phyloP scores from a whole-genome alignment of 2,329 filamentous ascomycete species.

The Rutstroemia sp. region DNA sequence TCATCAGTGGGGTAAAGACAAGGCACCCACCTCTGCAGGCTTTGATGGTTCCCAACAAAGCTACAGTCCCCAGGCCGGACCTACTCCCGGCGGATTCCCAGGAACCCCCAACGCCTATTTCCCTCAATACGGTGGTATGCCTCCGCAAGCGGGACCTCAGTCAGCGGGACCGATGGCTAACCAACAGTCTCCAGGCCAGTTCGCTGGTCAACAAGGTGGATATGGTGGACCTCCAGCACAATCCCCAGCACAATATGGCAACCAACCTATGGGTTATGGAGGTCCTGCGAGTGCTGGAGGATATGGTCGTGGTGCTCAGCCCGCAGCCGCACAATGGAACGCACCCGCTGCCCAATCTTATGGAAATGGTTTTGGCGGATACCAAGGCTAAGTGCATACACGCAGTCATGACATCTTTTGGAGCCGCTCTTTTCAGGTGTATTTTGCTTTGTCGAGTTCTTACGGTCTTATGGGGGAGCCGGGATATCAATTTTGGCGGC shows the following conservation, averaged over 20 bases:
- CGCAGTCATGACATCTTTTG: constrained; percentile 8
- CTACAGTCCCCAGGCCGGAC: constrained; percentile 67
- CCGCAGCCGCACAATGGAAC: constrained; percentile 32
- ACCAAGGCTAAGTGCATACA: constrained; percentile 44
- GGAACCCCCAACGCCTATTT: constrained; percentile 78
- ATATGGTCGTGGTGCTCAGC: constrained; percentile 67
- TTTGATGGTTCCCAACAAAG: constrained; percentile 72
- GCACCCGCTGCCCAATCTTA: constrained; percentile 54
- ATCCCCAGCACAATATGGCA: constrained; percentile 55
- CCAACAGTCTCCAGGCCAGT: constrained; percentile 36
- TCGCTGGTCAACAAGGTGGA: constrained; percentile 59
- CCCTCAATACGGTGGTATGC: constrained; percentile 79
- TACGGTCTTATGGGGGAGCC: constrained; percentile 12
- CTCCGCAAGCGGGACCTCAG: constrained; percentile 30
- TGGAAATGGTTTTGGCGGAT: constrained; percentile 54
- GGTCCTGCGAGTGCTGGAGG: constrained; percentile 71
- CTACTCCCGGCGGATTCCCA: constrained; percentile 62
- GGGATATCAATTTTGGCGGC: constrained; percentile 24
- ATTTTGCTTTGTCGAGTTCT: constrained; percentile 16
- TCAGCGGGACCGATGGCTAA: constrained; percentile 32
- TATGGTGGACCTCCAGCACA: constrained; percentile 56
- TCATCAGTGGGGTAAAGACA: constrained; percentile 94
- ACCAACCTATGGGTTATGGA: constrained; percentile 65
- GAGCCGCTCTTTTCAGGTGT: constrained; percentile 11
- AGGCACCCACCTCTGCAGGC: constrained; percentile 70